Evolutionary conservation across 2,329 filamentous ascomycete species (phyloP).

Genomic region (Lachnellula arida): DNA sequence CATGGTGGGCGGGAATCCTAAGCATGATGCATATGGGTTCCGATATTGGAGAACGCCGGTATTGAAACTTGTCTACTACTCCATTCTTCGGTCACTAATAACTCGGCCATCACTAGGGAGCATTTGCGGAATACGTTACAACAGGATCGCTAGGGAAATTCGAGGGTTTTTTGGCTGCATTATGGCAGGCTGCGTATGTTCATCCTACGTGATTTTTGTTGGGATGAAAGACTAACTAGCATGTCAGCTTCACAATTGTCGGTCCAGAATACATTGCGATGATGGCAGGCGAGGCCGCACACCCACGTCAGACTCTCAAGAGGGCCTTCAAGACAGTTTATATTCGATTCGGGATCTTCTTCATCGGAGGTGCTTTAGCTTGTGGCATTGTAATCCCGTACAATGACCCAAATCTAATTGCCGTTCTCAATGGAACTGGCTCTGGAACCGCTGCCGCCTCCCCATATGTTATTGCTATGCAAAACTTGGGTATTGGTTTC

Average conservation of each 20-base stretch:
- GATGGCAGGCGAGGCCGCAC: constrained; percentile 65
- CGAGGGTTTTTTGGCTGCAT: constrained; percentile 59
- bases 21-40: constrained; percentile 65
- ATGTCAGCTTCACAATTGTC: constrained; percentile 20
- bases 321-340: constrained; percentile 70
- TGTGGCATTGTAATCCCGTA: constrained; percentile 64
- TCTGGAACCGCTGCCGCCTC: constrained; percentile 41
- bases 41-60: constrained; percentile 57
- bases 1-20: constrained; percentile 66
- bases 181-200: constrained; percentile 42
- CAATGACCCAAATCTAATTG: constrained; percentile 52
- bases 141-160: constrained; percentile 62
- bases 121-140: constrained; percentile 57
- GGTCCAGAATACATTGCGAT: constrained; percentile 59
- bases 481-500: constrained; percentile 57
- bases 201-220: neutral
- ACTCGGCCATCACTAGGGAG: constrained; percentile 47
- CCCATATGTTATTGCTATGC: constrained; percentile 55
- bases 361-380: constrained; percentile 62
- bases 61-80: neutral
- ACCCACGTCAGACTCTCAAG: constrained; percentile 59
- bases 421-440: constrained; percentile 31
- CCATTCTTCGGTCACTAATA: neutral
- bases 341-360: constrained; percentile 67
- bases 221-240: neutral